These are phyloP conservation scores for Talaromyces trachyspermus DNA, from an alignment of 495 filamentous ascomycete genomes.

Conservation along the genomic window DNA sequence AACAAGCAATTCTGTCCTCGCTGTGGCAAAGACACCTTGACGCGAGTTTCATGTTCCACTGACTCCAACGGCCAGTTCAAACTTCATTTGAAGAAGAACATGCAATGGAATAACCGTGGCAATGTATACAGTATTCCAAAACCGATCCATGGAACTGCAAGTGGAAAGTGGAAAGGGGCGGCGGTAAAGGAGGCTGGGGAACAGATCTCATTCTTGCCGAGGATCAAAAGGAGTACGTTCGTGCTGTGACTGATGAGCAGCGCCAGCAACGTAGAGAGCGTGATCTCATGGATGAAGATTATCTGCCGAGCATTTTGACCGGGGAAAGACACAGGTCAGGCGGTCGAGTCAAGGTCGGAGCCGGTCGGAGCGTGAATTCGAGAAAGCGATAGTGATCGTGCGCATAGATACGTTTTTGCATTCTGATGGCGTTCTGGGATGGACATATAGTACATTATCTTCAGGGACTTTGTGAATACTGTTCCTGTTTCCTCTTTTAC, in stretches of 20 bases:
- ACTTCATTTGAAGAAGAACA: constrained; percentile 87
- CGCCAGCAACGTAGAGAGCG: constrained; percentile 55
- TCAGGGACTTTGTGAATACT: neutral
- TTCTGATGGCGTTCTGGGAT: constrained; percentile 6
- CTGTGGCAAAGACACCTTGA: constrained; percentile 82
- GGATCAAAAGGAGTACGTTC: constrained; percentile 89
- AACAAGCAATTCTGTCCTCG: constrained; percentile 86
- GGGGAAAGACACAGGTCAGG: constrained; percentile 59
- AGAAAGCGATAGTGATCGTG: constrained; percentile 53
- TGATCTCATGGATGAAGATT: constrained; percentile 93
- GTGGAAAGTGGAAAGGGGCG: constrained; percentile 67
- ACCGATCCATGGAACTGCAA: constrained; percentile 71
- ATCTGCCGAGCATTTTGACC: constrained; percentile 76
- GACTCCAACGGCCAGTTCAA: constrained; percentile 72
- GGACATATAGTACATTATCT: neutral
- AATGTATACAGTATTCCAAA: constrained; percentile 89
- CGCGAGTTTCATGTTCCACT: constrained; percentile 78
- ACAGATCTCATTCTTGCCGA: constrained; percentile 75
- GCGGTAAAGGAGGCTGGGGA: constrained; percentile 85
- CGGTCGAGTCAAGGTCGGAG: constrained; percentile 70
- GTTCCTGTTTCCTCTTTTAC: neutral
- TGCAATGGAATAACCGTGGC: constrained; percentile 91
- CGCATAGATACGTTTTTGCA: constrained; percentile 2
- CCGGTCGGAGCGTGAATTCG: constrained; percentile 80
- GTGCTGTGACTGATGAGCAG: constrained; percentile 53